A percentile compares a stretch with the other conserved stretches of the same genome.
Evolutionary conservation across 352 stramenopile species (phyloP).

Genomic region (Nothophytophthora sp.): DNA sequence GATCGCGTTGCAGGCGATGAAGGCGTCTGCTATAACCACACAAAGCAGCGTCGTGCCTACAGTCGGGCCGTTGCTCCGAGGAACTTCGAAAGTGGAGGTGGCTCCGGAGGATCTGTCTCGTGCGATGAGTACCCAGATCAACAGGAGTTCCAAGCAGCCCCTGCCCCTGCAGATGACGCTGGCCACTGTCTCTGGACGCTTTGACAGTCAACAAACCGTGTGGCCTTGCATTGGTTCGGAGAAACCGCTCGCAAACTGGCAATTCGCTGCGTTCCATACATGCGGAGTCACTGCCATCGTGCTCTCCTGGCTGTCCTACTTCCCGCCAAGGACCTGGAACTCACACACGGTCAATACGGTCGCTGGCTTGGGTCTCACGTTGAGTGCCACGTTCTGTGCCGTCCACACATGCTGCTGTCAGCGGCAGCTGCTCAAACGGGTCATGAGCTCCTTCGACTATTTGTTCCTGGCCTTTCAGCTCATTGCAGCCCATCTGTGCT

Average conservation of each 20-base stretch:
- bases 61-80: constrained; percentile 17
- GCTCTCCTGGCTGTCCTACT: constrained; percentile 2
- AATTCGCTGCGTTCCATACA: not conserved
- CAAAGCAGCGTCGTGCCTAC: constrained; percentile 19
- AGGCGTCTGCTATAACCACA: not conserved
- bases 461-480: constrained; percentile 9
- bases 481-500: not conserved
- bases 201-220: constrained; percentile 15
- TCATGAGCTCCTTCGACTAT: constrained; percentile 9
- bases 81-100: constrained; percentile 6
- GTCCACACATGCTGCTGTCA: constrained; percentile 10
- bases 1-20: constrained; percentile 16
- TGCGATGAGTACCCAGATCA: not conserved
- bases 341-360: not conserved
- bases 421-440: constrained; percentile 4
- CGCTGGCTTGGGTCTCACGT: not conserved
- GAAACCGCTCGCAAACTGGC: not conserved
- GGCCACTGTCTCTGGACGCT: constrained; percentile 11
- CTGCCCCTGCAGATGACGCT: constrained; percentile 24
- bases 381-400: not conserved
- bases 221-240: not conserved
- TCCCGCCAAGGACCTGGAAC: not conserved
- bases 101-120: not conserved
- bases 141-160: not conserved
- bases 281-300: not conserved